Base-by-base conservation (phyloP, 495 filamentous ascomycete species). In the Lepraria neglecta region DNA sequence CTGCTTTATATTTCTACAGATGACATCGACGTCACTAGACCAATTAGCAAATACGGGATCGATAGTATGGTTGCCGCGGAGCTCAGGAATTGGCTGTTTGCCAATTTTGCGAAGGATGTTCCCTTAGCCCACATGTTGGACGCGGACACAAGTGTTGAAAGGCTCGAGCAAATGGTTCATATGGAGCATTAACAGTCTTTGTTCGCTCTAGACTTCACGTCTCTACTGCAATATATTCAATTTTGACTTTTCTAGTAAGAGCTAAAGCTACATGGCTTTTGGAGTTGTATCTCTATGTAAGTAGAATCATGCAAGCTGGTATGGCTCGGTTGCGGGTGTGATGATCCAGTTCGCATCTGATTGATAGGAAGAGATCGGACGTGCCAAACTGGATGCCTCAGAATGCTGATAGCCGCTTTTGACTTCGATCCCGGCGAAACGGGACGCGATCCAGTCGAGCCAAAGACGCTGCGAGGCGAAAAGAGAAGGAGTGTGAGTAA, bases 21-120 rank as follows among this genome's bases (percentile, higher is more conserved):
- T 54, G 76, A 83, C 44, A 71, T 83, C 45, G 77, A 74, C 21
- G 57, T 67, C 15, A 74, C 71, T 17, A 68, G 74, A 47, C 73
- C 70, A 0, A 62, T 80, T 33, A 71, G 68, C 2, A 56, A 52
- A 14, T 79, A 75, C 54, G 77, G 77, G n/a, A 51, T 80, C 12
- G 78, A 81, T 61, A 75, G 70, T 59, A 75, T 79, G 78, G 70
- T 79, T 40, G 76, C 69, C n/a, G 73, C 74, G 1, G 78, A 81
- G 68, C 59, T 81, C 48, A 58, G 76, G 27, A 77, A 68, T n/a
- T 79, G 77, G 77, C 58, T 78, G 28, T 77, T 76, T 68, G 73
- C 74, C 68, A 70, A 73, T 60, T 72, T 69, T 43, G 62, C 64
- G 15, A 45, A 75, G 21, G 73, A 78, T 58, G 65, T 77, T 27